Evolutionary conservation across 257 asterid genomes (phyloP).

Genomic region (Thymus mandschuricus): DNA sequence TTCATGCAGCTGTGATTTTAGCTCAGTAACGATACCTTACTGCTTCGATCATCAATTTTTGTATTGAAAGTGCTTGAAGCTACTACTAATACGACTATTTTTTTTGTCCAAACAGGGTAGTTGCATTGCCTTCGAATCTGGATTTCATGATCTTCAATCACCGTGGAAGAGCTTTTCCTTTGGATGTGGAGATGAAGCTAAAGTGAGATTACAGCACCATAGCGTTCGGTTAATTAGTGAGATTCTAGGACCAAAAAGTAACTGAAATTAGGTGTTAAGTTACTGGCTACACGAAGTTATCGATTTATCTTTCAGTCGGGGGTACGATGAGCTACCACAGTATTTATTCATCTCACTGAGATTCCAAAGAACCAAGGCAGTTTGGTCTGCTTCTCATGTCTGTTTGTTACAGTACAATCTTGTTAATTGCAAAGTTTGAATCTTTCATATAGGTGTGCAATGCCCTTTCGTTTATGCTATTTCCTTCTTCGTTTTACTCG

Average conservation of each 20-base stretch:
- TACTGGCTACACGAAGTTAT: not conserved
- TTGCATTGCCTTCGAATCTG: conserved; percentile 75
- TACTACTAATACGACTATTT: conserved; percentile 14
- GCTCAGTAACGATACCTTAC: not conserved
- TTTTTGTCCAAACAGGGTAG: conserved; percentile 62
- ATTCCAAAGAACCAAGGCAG: not conserved
- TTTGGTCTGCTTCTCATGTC: conserved; percentile 5
- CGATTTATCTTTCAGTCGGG: not conserved
- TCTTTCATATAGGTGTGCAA: not conserved
- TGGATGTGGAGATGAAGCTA: conserved; percentile 58
- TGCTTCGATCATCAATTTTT: not conserved
- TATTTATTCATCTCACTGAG: not conserved
- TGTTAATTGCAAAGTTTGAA: conserved; percentile 6
- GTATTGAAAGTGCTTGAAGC: not conserved
- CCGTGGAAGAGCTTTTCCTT: conserved; percentile 83
- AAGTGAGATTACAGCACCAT: conserved; percentile 38
- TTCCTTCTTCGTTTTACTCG: not conserved
- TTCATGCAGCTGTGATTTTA: conserved; percentile 8
- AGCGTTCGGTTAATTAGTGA: conserved; percentile 11
- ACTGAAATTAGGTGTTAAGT: conserved; percentile 15
- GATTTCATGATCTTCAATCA: conserved; percentile 96
- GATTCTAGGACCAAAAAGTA: conserved; percentile 20
- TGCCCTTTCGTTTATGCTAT: not conserved
- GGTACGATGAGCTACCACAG: not conserved
- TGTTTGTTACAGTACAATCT: not conserved